phyloP scores from a whole-genome alignment of 495 filamentous ascomycete species.

The Cetradonia linearis region DNA sequence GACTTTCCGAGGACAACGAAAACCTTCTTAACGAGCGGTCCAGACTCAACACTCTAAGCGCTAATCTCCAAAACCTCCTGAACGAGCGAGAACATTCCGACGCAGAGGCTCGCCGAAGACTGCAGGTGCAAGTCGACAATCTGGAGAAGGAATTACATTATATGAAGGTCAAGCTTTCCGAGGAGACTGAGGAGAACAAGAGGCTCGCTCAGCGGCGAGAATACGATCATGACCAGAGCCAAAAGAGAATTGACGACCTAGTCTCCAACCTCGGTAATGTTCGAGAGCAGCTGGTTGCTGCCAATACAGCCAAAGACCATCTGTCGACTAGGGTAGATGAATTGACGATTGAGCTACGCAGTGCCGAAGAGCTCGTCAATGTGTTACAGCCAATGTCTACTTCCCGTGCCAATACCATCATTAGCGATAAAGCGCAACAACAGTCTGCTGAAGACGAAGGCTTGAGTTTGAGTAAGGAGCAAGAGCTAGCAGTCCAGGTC shows the following conservation, averaged over 20 bases:
- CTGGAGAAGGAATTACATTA: slow-evolving; percentile 67
- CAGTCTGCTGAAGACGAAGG: slow-evolving; percentile 38
- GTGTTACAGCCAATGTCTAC: slow-evolving; percentile 67
- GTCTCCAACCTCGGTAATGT: slow-evolving; percentile 62
- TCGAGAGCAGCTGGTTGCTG: slow-evolving; percentile 71
- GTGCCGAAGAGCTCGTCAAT: slow-evolving; percentile 74
- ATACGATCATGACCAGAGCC: slow-evolving; percentile 73
- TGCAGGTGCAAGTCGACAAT: slow-evolving; percentile 64
- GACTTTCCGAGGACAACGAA: slow-evolving; percentile 77
- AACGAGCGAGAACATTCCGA: slow-evolving; percentile 86
- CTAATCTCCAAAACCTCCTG: slow-evolving; percentile 70
- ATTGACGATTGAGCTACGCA: slow-evolving; percentile 73
- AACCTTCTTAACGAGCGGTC: slow-evolving; percentile 70
- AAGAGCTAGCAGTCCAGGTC: slow-evolving; percentile 72
- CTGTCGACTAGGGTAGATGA: slow-evolving; percentile 81
- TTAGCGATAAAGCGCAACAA: slow-evolving; percentile 26
- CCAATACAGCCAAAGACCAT: slow-evolving; percentile 79
- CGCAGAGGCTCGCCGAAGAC: slow-evolving; percentile 63
- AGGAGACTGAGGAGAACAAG: slow-evolving; percentile 73
- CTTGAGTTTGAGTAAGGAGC: slow-evolving; percentile 57
- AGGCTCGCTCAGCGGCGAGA: slow-evolving; percentile 72
- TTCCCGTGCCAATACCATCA: slow-evolving; percentile 38
- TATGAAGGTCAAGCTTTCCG: slow-evolving; percentile 72
- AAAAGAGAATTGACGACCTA: slow-evolving; percentile 83
- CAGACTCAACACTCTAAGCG: slow-evolving; percentile 67